These are phyloP conservation scores for Phytopythium delawarense DNA, from an alignment of 352 stramenopile genomes.

Conservation along the genomic window DNA sequence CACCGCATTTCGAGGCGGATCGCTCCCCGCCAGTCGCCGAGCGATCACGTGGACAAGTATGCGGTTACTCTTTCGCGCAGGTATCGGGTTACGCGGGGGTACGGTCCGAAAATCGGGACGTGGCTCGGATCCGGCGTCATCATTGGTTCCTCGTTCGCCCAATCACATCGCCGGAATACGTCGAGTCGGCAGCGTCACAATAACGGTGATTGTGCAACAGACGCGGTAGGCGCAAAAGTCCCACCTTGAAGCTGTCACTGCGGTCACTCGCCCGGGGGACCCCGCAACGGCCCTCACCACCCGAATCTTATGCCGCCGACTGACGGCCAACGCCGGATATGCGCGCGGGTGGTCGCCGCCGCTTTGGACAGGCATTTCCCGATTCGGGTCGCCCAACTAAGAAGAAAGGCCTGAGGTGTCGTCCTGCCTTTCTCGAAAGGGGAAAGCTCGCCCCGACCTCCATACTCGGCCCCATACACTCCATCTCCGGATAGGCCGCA, in stretches of 20 bases:
- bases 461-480: neutral
- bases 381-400: neutral
- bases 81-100: neutral
- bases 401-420: neutral
- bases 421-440: neutral
- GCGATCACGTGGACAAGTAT: neutral
- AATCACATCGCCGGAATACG: slow-evolving; percentile 11
- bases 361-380: neutral
- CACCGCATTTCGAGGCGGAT: neutral
- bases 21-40: neutral
- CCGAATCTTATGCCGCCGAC: neutral
- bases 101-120: slow-evolving; percentile 5
- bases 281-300: neutral
- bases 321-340: neutral
- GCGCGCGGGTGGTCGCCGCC: neutral
- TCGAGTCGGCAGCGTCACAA: slow-evolving; percentile 1
- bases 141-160: slow-evolving; percentile 12
- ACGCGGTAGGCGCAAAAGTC: neutral
- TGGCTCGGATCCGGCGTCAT: slow-evolving; percentile 8
- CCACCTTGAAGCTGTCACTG: slow-evolving; percentile 6
- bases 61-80: neutral
- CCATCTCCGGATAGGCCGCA: neutral
- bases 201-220: slow-evolving; percentile 5
- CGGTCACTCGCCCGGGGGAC: slow-evolving; percentile 5
- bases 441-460: neutral